phyloP scores from a whole-genome alignment of 495 filamentous ascomycete genomes.

The Massariosphaeria phaeospora region DNA sequence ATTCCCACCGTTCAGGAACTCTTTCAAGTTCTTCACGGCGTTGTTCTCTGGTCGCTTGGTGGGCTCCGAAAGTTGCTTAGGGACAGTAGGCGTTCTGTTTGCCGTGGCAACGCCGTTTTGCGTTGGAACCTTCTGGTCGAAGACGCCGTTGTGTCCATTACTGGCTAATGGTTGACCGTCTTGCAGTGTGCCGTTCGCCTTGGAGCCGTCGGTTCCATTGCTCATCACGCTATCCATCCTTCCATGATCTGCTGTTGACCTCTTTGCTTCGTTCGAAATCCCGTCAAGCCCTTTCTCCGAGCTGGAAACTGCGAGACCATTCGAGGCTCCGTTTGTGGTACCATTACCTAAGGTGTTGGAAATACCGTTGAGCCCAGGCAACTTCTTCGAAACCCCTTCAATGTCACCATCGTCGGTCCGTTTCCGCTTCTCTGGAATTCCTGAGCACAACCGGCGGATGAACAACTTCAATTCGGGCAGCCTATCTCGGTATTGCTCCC shows the following conservation, averaged over 20 bases:
- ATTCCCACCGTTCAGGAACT: neutral
- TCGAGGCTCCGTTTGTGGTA: neutral
- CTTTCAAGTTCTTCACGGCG: neutral
- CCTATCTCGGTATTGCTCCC: constrained; percentile 16
- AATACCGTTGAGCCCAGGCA: neutral
- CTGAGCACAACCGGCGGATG: constrained; percentile 12
- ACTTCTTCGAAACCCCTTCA: constrained; percentile 2
- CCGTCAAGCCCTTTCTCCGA: neutral
- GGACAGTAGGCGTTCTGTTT: too few relatives aligned
- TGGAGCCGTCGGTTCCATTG: neutral
- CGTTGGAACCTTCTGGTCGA: neutral
- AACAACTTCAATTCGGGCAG: constrained; percentile 16
- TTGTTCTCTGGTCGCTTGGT: neutral
- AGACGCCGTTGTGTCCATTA: constrained; percentile 1
- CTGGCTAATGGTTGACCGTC: neutral
- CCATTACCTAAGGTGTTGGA: neutral
- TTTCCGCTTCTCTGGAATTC: constrained; percentile 1
- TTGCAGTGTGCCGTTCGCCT: neutral
- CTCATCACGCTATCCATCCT: neutral
- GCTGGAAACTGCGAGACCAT: neutral
- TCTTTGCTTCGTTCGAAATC: neutral
- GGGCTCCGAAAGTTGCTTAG: too few relatives aligned
- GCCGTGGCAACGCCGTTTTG: too few relatives aligned
- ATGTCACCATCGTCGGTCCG: constrained; percentile 1
- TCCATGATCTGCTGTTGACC: neutral